Percentiles rank a stretch among this genome's conserved stretches.
phyloP scores from a whole-genome alignment of 2,329 filamentous ascomycete genomes.

The Fusarium goolgardi region DNA sequence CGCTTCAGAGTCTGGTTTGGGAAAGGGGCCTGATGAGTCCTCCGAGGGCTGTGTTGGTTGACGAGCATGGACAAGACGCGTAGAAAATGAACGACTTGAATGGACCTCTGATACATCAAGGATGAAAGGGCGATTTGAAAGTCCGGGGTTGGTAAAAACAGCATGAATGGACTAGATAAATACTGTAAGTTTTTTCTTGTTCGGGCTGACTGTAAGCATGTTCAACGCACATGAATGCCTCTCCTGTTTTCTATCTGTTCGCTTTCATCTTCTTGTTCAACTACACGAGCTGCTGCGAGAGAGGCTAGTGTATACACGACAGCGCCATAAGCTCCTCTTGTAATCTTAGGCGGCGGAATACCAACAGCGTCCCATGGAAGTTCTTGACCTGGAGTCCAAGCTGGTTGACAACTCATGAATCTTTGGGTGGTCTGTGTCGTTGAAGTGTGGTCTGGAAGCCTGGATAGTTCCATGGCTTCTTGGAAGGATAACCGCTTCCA shows the following conservation, averaged over 20 bases:
- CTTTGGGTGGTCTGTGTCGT: slow-evolving; percentile 26
- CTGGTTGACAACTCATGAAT: slow-evolving; percentile 50
- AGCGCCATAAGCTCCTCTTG: slow-evolving; percentile 52
- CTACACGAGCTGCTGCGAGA: slow-evolving; percentile 51
- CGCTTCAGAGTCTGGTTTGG: slow-evolving; percentile 53
- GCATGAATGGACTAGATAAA: slow-evolving; percentile 64
- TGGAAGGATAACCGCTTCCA: slow-evolving; percentile 47
- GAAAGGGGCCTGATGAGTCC: slow-evolving; percentile 53
- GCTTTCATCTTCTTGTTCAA: slow-evolving; percentile 49
- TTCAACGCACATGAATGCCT: slow-evolving; percentile 54
- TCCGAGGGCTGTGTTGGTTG: slow-evolving; percentile 59
- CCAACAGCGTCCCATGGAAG: slow-evolving; percentile 47
- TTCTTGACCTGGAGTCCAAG: slow-evolving; percentile 50
- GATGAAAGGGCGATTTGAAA: slow-evolving; percentile 63
- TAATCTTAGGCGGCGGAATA: slow-evolving; percentile 22
- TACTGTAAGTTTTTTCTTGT: neutral
- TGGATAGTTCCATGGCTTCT: slow-evolving; percentile 47
- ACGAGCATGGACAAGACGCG: slow-evolving; percentile 60
- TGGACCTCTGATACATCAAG: slow-evolving; percentile 61
- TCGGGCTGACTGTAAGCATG: no score
- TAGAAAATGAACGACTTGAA: slow-evolving; percentile 61
- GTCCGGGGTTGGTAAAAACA: slow-evolving; percentile 63
- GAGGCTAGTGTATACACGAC: slow-evolving; percentile 54
- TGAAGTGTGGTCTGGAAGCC: slow-evolving; percentile 36
- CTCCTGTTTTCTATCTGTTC: slow-evolving; percentile 37